Base-by-base conservation (phyloP, 2,329 filamentous ascomycete genomes). In the Neonectria coccinea region DNA sequence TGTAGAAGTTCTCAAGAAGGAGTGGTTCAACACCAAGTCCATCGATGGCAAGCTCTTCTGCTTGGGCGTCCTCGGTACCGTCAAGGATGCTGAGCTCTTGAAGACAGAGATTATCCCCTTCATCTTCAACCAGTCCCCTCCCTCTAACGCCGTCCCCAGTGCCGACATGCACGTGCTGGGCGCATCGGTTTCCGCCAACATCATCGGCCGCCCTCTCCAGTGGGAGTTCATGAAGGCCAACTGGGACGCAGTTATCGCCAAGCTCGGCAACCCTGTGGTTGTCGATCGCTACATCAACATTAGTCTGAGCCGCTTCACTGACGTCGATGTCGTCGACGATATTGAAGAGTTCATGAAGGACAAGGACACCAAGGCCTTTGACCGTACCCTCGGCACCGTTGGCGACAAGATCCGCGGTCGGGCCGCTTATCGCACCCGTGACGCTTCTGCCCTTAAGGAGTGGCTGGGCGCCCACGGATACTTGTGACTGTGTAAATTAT, bases 1-100 rank as follows among this genome's bases (percentile, higher is more conserved):
- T 16, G 92, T 93, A 70, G 86, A 91, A 29, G 86, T 90, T 8
- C 86, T 99, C 59, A 93, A 95, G 82, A 88, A 93, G 59, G 94
- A 97, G 77, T 98, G 93, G 85, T 85, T 89, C 67, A 89, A 84
- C 55, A 96, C 93, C 12, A 91, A 91, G 56, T 93, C 94, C 8
- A 90, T 97, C 41, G 96, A 98, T 74, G 94, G 94, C 73, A 97
- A 94, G 79, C 94, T 97, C 71, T 92, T 97, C 68, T 91, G 89
- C 70, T 86, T 98, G 3, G 84, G 87, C 41, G 88, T 92, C 4
- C 86, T 99, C 48, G 93, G 94, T 36, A 88, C 89, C 42, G 89
- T 92, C 20, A 90, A 91, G 72, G 88, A 93, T 59, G 76, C 80
- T 11, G 86, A 89, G 10, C 82, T 97, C 31, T 89, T 97, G 48